Percentiles rank a stretch among this genome's conserved stretches.
Evolutionary conservation across 2,329 filamentous ascomycete genomes (phyloP).

Genomic region (Monosporascus ibericus): DNA sequence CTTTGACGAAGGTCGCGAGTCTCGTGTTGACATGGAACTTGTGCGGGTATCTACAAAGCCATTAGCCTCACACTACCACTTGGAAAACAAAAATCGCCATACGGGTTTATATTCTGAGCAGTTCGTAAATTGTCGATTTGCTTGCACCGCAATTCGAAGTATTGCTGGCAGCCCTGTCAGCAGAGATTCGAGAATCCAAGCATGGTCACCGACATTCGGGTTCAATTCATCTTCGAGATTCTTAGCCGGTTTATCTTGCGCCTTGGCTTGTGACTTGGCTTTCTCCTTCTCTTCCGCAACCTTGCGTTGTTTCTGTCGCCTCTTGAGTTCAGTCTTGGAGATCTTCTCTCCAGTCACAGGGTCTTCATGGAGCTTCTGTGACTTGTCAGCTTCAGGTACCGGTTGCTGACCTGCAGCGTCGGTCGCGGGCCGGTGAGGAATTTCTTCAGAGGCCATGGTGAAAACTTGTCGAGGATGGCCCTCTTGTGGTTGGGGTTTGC

Average conservation of each 20-base stretch:
- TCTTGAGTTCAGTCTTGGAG: constrained; percentile 89
- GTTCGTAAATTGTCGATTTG: constrained; percentile 28
- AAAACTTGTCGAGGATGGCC: too few relatives aligned
- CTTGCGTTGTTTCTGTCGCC: constrained; percentile 85
- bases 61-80: constrained; percentile 25
- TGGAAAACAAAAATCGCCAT: constrained; percentile 63
- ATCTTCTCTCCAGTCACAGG: constrained; percentile 85
- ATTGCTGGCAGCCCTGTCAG: too few relatives aligned
- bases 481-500: too few relatives aligned
- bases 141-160: too few relatives aligned
- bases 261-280: constrained; percentile 59
- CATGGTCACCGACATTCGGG: constrained; percentile 54
- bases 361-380: constrained; percentile 70
- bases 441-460: too few relatives aligned
- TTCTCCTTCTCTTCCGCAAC: constrained; percentile 83
- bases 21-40: constrained; percentile 80
- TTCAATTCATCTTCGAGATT: constrained; percentile 66
- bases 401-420: too few relatives aligned
- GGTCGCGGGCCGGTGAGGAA: too few relatives aligned
- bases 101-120: constrained; percentile 57
- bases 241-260: constrained; percentile 44
- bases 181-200: background rate
- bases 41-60: constrained; percentile 67
- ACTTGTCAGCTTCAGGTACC: too few relatives aligned
- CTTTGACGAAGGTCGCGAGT: constrained; percentile 68